A percentile compares a stretch with the other conserved stretches of the same genome.
These are phyloP conservation scores for Cardamine resedifolia DNA, from an alignment of 345 rosid genomes.

Conservation along the genomic window DNA sequence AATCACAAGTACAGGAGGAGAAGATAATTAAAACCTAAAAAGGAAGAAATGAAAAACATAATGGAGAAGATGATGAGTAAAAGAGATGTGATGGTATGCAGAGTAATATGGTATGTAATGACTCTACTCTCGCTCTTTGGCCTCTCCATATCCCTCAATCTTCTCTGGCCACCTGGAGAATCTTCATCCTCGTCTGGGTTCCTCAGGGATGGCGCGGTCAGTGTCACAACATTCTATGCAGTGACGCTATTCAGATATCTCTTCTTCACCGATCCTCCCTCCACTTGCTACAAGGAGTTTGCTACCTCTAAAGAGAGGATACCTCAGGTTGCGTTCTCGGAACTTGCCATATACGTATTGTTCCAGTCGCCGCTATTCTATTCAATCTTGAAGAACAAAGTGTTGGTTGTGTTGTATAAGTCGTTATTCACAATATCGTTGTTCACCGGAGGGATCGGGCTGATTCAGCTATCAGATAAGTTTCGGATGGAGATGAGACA, in stretches of 20 bases:
- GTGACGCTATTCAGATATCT: not conserved
- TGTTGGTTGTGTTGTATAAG: not conserved
- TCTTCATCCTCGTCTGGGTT: not conserved
- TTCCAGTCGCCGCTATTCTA: not conserved
- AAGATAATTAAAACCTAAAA: not conserved
- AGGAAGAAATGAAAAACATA: not conserved
- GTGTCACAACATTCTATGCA: constrained; percentile 17
- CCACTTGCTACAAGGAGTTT: not conserved
- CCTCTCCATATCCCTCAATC: constrained; percentile 23
- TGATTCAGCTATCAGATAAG: constrained; percentile 1
- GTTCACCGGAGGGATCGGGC: constrained; percentile 8
- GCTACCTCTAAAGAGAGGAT: not conserved
- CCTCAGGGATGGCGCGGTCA: constrained; percentile 16
- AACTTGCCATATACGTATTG: not conserved
- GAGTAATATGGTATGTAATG: constrained; percentile 11
- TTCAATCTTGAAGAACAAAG: too few species aligned
- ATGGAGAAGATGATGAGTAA: not conserved
- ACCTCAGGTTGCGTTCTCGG: not conserved
- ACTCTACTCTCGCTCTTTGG: constrained; percentile 23
- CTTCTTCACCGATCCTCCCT: constrained; percentile 1
- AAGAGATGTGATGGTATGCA: constrained; percentile 1
- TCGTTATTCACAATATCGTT: not conserved
- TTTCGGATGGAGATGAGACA: not conserved
- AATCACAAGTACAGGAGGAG: too few species aligned
- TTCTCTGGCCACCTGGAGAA: not conserved